A percentile compares a stretch with the other conserved stretches of the same genome.
Evolutionary conservation across 495 filamentous ascomycete genomes (phyloP).

Genomic region (Neurospora sp.): DNA sequence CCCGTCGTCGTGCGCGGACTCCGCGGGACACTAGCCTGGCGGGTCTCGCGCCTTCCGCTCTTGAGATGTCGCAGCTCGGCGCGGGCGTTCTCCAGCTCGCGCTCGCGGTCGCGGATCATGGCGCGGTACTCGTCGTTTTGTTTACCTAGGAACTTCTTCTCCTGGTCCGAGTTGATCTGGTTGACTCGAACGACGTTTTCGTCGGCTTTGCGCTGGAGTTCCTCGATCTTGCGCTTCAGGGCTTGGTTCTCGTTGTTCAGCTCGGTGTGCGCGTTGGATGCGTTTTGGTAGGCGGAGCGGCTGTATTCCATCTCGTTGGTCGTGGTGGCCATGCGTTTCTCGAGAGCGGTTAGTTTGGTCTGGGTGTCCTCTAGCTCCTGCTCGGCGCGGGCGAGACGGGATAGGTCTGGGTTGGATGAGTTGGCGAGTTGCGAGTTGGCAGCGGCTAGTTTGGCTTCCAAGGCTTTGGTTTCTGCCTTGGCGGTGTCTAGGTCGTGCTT

Average conservation of each 20-base stretch:
- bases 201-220: conserved; percentile 39
- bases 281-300: conserved; percentile 52
- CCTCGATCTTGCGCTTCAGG: conserved; percentile 37
- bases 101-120: conserved; percentile 48
- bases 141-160: conserved; percentile 15
- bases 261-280: conserved; percentile 44
- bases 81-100: conserved; percentile 37
- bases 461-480: conserved; percentile 37
- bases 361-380: conserved; percentile 23
- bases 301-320: conserved; percentile 47
- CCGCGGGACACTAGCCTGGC: conserved; percentile 38
- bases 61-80: conserved; percentile 28
- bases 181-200: conserved; percentile 43
- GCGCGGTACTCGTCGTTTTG: conserved; percentile 44
- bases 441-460: conserved; percentile 41
- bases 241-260: conserved; percentile 38
- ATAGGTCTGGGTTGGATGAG: conserved; percentile 38
- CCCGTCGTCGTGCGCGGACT: conserved; percentile 31
- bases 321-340: conserved; percentile 32
- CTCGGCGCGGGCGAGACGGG: conserved; percentile 35
- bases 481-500: conserved; percentile 34
- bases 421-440: conserved; percentile 36
- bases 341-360: conserved; percentile 22
- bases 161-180: conserved; percentile 37
- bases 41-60: conserved; percentile 42